Evolutionary conservation across 202 grass and related monocot species (phyloP).

Genomic region (Schoenoplectus triqueter): DNA sequence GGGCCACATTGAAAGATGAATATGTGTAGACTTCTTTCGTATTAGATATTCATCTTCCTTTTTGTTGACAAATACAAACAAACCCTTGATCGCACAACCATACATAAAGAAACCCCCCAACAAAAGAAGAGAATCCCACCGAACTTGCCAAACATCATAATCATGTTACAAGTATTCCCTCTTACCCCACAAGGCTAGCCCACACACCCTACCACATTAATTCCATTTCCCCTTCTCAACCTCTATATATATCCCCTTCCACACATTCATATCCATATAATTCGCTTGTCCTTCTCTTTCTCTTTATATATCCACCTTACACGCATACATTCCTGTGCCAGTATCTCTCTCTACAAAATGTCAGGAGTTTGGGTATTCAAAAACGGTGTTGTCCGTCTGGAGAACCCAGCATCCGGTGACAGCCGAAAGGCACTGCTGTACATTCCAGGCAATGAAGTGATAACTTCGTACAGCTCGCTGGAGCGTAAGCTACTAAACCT

Average conservation of each 20-base stretch:
- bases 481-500: constrained; percentile 58
- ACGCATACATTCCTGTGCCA: background rate
- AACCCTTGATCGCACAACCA: constrained; percentile 20
- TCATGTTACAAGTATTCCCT: constrained; percentile 40
- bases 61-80: constrained; percentile 39
- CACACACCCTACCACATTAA: background rate
- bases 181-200: background rate
- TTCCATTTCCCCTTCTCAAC: background rate
- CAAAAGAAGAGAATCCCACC: constrained; percentile 25
- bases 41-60: constrained; percentile 20
- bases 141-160: constrained; percentile 37
- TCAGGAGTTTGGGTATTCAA: constrained; percentile 77
- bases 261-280: background rate
- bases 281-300: constrained; percentile 30
- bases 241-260: constrained; percentile 40
- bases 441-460: constrained; percentile 63
- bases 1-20: background rate
- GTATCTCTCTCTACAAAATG: background rate
- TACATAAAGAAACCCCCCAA: constrained; percentile 9
- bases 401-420: constrained; percentile 47
- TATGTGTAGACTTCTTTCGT: background rate
- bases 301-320: constrained; percentile 15
- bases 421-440: constrained; percentile 58
- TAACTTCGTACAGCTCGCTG: constrained; percentile 55
- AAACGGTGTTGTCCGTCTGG: constrained; percentile 68